Evolutionary conservation across 257 asterid genomes (phyloP).

Genomic region (Lycium ferocissimum): DNA sequence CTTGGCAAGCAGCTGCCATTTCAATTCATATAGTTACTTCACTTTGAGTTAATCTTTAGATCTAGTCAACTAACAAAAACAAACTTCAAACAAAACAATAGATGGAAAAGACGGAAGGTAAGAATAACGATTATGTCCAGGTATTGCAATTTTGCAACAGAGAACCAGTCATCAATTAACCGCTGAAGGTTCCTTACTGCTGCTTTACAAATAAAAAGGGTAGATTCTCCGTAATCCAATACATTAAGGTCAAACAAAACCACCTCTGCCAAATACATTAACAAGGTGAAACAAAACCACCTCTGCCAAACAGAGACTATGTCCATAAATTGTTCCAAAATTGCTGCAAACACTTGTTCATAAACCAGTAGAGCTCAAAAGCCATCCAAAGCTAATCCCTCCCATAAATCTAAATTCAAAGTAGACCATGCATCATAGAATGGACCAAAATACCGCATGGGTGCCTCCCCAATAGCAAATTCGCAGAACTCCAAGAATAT

Average conservation of each 20-base stretch:
- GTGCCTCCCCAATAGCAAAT: background rate
- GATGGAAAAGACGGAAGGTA: background rate
- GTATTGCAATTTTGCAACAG: background rate
- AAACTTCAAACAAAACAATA: background rate
- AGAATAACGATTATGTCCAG: background rate
- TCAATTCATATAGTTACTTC: background rate
- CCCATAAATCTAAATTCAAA: constrained; percentile 5
- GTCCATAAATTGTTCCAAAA: background rate
- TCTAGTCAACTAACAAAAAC: background rate
- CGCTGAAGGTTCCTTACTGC: background rate
- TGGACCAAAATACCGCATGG: background rate
- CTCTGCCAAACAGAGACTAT: background rate
- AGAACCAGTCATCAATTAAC: background rate
- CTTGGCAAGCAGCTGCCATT: background rate
- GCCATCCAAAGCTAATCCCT: background rate
- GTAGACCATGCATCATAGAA: background rate
- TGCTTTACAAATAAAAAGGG: background rate
- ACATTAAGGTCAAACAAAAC: constrained; percentile 2
- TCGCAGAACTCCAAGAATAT: background rate
- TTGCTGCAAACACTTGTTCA: constrained; percentile 15
- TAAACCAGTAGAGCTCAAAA: background rate
- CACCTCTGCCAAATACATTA: background rate
- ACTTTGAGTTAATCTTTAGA: background rate
- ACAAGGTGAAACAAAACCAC: background rate
- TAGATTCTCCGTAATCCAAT: constrained; percentile 6